Base-by-base conservation (phyloP, 352 stramenopile genomes). In the Pythium brassicae region DNA sequence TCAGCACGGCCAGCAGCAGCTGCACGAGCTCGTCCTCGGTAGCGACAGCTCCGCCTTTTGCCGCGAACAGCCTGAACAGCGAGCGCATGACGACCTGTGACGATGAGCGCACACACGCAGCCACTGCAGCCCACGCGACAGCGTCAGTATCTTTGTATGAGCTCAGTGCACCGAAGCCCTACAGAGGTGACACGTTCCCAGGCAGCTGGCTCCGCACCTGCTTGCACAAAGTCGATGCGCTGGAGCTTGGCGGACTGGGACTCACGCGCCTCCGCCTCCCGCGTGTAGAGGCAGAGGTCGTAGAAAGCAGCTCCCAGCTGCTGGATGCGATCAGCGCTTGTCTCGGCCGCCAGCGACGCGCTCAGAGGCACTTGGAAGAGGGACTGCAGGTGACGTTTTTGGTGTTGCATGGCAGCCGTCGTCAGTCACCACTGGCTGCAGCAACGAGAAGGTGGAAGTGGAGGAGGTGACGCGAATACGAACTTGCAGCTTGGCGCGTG, bases 51-150 rank as follows among this genome's bases (percentile, higher is more conserved):
- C 55, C 54, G 7, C 37, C 14, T 44, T 57, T 61, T 1, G 46
- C 50, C 8, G 72, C 65, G 52, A 94, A 90, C 17, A 94, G 45
- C 25, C 57, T 55, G 22, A 89, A 89, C 2, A 92, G 46, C 11
- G 68, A 69, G 20, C 73, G 69, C 22, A 71, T 61, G 22, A 90
- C 76, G 6, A 68, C 67, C 54, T 87, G 74, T 14, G 80, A 89
- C 17, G 82, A 89, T 12, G 78, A 71, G 5, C 82, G 74, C 19
- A 74, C 76, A 51, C 80, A 89, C 48, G 76, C 65, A 14, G 84
- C 73, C 47, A 89, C 84, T 94, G 42, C 12, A 23, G 4, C 2
- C 32, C 22, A 23, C 17, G 32, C 8, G 5, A 37, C 29, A 39
- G 19, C n/a, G 15, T 26, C 9, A 27, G 11, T 15, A 42, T 20